These are phyloP conservation scores for Dipodascopsis tothii DNA, from an alignment of 805 yeast genomes.

Conservation along the genomic window DNA sequence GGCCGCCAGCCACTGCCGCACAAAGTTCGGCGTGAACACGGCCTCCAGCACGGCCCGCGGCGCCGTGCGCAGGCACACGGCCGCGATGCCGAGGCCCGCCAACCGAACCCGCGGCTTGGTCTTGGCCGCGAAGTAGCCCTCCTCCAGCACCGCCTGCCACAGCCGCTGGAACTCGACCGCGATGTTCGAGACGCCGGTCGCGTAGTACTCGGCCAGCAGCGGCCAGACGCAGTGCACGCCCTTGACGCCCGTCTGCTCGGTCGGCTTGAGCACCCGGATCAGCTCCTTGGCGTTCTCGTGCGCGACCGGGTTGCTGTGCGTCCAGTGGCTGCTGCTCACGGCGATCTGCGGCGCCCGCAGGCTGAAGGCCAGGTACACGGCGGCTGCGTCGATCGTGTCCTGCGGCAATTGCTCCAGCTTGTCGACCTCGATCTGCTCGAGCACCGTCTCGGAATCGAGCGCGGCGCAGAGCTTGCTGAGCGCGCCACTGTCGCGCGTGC, in stretches of 20 bases:
- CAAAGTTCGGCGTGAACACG: background rate
- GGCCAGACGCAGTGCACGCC: background rate
- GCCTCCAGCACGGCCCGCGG: no score
- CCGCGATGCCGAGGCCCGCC: background rate
- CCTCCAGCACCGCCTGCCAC: background rate
- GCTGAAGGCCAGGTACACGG: no score
- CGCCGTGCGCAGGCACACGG: background rate
- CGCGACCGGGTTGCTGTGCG: background rate
- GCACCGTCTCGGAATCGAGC: no score
- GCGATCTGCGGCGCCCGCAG: no score
- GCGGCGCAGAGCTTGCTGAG: no score
- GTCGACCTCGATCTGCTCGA: no score
- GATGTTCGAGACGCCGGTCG: background rate
- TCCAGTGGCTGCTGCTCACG: background rate
- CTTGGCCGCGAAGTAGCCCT: background rate
- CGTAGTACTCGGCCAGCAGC: background rate
- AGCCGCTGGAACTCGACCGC: background rate
- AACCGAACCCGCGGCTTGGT: background rate
- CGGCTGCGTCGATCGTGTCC: no score
- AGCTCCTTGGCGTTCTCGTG: background rate
- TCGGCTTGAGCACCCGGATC: background rate
- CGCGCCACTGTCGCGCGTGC: no score
- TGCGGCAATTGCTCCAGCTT: no score
- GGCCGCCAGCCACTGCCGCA: background rate
- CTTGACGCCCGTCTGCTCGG: background rate